Percentiles rank a stretch among this genome's conserved stretches.
phyloP scores from a whole-genome alignment of 345 rosid species.

The Rhodomyrtus tomentosa region DNA sequence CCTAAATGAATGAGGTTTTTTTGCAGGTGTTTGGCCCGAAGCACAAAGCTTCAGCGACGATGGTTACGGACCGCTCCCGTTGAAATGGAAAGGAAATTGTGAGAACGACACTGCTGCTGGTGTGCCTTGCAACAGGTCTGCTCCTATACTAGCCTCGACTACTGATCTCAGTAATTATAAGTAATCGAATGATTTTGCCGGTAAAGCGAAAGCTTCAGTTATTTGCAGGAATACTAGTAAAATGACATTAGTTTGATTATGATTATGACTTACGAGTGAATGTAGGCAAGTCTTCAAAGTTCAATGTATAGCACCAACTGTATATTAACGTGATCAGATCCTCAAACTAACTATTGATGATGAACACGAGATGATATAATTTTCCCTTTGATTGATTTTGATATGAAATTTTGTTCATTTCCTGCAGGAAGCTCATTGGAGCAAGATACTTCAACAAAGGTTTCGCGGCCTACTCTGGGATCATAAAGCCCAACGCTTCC shows the following conservation, averaged over 20 bases:
- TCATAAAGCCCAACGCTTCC: not conserved
- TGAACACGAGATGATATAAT: not conserved
- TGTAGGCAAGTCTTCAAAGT: not conserved
- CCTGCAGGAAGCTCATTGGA: conserved; percentile 51
- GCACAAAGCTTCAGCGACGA: conserved; percentile 37
- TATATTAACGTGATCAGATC: not conserved
- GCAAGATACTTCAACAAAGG: conserved; percentile 42
- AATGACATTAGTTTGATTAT: not conserved
- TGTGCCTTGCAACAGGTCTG: conserved; percentile 41
- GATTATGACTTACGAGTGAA: too few relatives aligned
- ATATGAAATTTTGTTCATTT: not conserved
- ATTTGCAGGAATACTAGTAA: not conserved
- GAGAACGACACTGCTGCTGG: conserved; percentile 13
- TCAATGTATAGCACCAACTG: not conserved
- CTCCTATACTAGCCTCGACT: not conserved
- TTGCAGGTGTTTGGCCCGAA: conserved; percentile 67
- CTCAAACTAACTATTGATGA: not conserved
- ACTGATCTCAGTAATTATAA: not conserved
- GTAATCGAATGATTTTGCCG: not conserved
- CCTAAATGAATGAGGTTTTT: not conserved
- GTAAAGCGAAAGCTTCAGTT: not conserved
- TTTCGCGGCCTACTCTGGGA: not conserved
- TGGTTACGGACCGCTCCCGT: conserved; percentile 40
- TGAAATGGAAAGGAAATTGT: conserved; percentile 44
- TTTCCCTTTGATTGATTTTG: not conserved